A percentile compares a stretch with the other conserved stretches of the same genome.
These are phyloP conservation scores for Auricularia auricula-judae DNA, from an alignment of 768 basidiomycete genomes.

Conservation along the genomic window DNA sequence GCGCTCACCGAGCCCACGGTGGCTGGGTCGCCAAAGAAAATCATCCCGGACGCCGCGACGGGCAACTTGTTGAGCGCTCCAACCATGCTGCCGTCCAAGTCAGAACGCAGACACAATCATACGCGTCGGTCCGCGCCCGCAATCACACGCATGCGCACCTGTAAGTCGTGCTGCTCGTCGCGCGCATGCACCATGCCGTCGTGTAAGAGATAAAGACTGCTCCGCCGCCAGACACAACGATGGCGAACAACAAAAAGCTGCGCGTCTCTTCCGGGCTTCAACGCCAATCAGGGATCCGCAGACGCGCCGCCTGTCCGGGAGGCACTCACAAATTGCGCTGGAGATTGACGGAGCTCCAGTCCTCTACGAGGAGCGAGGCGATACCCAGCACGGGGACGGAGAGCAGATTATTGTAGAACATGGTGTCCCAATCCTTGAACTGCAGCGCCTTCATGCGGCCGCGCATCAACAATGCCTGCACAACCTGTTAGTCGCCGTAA, in stretches of 20 bases:
- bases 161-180: conserved; percentile 97
- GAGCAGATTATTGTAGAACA: conserved; percentile 97
- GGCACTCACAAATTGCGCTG: conserved; percentile 76
- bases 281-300: conserved; percentile 2
- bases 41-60: conserved; percentile 95
- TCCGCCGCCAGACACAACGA: conserved; percentile 93
- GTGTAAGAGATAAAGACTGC: conserved; percentile 97
- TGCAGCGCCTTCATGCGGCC: conserved; percentile 91
- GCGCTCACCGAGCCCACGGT: conserved; percentile 85
- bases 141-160: conserved; percentile 37
- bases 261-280: conserved; percentile 75
- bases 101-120: background rate
- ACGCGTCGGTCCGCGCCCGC: background rate
- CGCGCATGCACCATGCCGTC: conserved; percentile 96
- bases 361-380: conserved; percentile 76
- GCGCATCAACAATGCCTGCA: conserved; percentile 86
- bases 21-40: conserved; percentile 89
- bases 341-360: conserved; percentile 78
- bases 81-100: conserved; percentile 58
- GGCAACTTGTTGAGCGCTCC: conserved; percentile 96
- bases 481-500: background rate
- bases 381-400: conserved; percentile 83
- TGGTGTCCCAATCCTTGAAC: conserved; percentile 97
- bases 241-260: conserved; percentile 68
- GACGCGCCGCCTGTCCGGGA: background rate